Evolutionary conservation across 495 filamentous ascomycete species (phyloP).

Genomic region (Tuber melanosporum): DNA sequence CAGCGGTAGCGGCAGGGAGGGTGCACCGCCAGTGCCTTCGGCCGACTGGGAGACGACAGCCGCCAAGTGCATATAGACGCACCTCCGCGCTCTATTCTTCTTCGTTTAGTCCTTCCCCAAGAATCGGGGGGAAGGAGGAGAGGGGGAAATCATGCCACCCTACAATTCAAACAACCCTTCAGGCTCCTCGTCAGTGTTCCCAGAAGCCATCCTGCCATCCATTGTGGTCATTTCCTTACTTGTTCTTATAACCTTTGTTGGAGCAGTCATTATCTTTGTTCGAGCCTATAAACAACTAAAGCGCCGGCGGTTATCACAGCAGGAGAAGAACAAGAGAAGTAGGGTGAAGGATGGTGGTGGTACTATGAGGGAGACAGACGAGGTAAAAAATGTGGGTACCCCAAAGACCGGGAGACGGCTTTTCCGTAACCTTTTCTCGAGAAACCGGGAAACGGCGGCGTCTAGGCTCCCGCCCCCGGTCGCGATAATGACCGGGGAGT

Average conservation of each 20-base stretch:
- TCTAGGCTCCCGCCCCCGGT: slow-evolving; percentile 7
- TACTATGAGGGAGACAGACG: not conserved
- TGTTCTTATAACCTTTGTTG: slow-evolving; percentile 41
- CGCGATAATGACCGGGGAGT: slow-evolving; percentile 12
- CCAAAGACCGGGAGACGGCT: not conserved
- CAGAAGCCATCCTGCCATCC: slow-evolving; percentile 39
- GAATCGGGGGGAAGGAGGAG: slow-evolving; percentile 13
- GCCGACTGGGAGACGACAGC: slow-evolving; percentile 7
- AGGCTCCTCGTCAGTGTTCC: slow-evolving; percentile 39
- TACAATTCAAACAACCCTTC: slow-evolving; percentile 22
- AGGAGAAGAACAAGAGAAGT: not conserved
- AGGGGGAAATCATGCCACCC: slow-evolving; percentile 21
- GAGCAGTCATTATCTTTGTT: slow-evolving; percentile 39
- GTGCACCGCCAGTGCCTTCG: slow-evolving; percentile 26
- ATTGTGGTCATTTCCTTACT: slow-evolving; percentile 37
- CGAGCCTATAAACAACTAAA: slow-evolving; percentile 36
- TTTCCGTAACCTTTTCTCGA: not conserved
- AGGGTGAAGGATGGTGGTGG: not conserved
- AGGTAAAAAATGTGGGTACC: not conserved
- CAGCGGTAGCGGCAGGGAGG: slow-evolving; percentile 29
- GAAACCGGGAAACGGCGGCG: not conserved
- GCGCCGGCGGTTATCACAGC: slow-evolving; percentile 15
- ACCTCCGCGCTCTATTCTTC: not conserved
- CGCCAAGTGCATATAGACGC: slow-evolving; percentile 6
- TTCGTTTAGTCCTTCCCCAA: not conserved